Percentiles rank a stretch among this genome's conserved stretches.
Conservation (phyloP, 192 early-diverging fungal genomes). For the Backusella morwellensis region DNA sequence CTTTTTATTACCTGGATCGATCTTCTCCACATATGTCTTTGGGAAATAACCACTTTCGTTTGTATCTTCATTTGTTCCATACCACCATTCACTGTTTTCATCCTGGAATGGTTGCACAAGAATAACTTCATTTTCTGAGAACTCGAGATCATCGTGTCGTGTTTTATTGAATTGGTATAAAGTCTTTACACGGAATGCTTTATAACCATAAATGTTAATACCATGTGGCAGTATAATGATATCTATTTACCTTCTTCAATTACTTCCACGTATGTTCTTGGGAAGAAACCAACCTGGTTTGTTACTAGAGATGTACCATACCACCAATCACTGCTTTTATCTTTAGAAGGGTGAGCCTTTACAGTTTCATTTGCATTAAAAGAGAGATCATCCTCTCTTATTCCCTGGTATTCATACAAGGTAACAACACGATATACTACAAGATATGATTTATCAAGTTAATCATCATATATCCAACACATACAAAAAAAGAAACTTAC, state of each 20-base stretch:
- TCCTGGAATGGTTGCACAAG: conserved; percentile 49
- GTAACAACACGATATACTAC: conserved; percentile 37
- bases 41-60: conserved; percentile 62
- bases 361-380: conserved; percentile 50
- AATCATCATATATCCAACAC: neutral
- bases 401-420: conserved; percentile 52
- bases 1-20: conserved; percentile 29
- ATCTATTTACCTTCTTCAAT: conserved; percentile 30
- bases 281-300: conserved; percentile 59
- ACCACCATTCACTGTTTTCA: conserved; percentile 70
- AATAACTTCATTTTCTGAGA: conserved; percentile 50
- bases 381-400: conserved; percentile 56
- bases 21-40: conserved; percentile 49
- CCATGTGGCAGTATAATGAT: neutral
- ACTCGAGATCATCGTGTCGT: conserved; percentile 52
- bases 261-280: conserved; percentile 56
- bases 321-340: conserved; percentile 67
- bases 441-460: neutral
- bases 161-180: conserved; percentile 48
- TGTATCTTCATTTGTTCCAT: conserved; percentile 46
- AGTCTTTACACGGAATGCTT: conserved; percentile 38
- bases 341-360: conserved; percentile 49
- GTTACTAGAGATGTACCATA: conserved; percentile 45
- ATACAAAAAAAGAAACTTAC: conserved; percentile 23
- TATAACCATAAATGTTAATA: neutral